Conservation (phyloP, 805 yeast genomes). For the Ogataea siamensis region DNA sequence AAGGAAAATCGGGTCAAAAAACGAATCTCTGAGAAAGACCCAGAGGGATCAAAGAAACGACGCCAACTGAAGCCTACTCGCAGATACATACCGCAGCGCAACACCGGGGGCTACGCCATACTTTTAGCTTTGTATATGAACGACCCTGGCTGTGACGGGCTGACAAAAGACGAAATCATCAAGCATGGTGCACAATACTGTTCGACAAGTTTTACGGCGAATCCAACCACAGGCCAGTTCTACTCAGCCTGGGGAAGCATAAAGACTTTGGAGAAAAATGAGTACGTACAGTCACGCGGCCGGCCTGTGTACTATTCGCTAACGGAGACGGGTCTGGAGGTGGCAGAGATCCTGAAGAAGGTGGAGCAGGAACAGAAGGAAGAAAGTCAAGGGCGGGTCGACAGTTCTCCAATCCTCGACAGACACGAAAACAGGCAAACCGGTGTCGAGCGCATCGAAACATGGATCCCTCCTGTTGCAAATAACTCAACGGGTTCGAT, state of each 20-base stretch:
- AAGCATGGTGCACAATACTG: constrained; percentile 53
- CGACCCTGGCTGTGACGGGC: constrained; percentile 52
- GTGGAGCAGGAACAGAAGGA: constrained; percentile 37
- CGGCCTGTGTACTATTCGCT: constrained; percentile 59
- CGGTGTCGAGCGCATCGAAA: constrained; percentile 4
- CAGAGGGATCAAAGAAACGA: constrained; percentile 6
- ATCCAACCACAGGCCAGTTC: constrained; percentile 58
- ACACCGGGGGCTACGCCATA: constrained; percentile 87
- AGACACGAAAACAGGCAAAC: constrained; percentile 1
- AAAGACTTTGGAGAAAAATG: constrained; percentile 60
- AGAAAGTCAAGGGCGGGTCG: constrained; percentile 4
- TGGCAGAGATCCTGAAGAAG: constrained; percentile 56
- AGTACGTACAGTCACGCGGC: constrained; percentile 53
- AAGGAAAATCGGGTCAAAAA: constrained; percentile 8
- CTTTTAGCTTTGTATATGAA: constrained; percentile 53
- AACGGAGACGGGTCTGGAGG: constrained; percentile 64
- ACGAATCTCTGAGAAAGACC: constrained; percentile 5
- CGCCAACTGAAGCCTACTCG: constrained; percentile 22
- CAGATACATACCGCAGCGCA: constrained; percentile 65
- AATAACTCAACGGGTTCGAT: constrained; percentile 3
- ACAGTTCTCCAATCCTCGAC: constrained; percentile 19
- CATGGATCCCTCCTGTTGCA: constrained; percentile 8
- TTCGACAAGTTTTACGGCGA: constrained; percentile 54
- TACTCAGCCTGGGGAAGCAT: constrained; percentile 77
- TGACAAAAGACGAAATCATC: constrained; percentile 60